phyloP scores from a whole-genome alignment of 495 filamentous ascomycete genomes.

The Talaromyces adpressus region DNA sequence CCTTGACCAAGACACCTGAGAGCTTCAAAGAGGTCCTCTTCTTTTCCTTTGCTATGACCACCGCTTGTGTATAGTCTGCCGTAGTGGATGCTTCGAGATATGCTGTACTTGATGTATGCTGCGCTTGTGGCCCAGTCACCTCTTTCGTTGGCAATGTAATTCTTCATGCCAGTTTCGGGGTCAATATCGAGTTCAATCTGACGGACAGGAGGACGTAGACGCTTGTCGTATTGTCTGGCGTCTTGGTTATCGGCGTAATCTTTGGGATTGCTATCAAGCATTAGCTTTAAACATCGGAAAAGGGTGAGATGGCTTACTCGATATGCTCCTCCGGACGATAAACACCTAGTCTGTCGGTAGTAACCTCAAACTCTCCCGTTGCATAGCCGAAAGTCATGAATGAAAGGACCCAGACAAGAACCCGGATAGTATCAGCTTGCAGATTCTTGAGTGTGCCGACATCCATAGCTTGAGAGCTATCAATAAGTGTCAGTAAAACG shows the following conservation, averaged over 20 bases:
- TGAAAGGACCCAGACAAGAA: conserved; percentile 84
- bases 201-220: conserved; percentile 70
- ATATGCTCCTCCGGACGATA: conserved; percentile 97
- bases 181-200: conserved; percentile 78
- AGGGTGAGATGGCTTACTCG: conserved; percentile 31
- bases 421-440: conserved; percentile 82
- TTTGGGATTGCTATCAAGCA: conserved; percentile 58
- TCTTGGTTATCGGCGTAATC: conserved; percentile 87
- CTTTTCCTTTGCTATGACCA: conserved; percentile 54
- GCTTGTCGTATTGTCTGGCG: conserved; percentile 75
- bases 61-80: conserved; percentile 81
- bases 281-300: neutral
- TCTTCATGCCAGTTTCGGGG: conserved; percentile 87
- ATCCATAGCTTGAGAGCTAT: conserved; percentile 81
- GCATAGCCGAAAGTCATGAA: conserved; percentile 95
- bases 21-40: conserved; percentile 85
- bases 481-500: neutral
- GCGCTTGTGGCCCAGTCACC: conserved; percentile 81
- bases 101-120: conserved; percentile 83
- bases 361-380: conserved; percentile 96
- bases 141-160: conserved; percentile 90
- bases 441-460: conserved; percentile 85
- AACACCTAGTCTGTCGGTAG: conserved; percentile 78
- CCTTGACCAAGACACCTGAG: conserved; percentile 83
- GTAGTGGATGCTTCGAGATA: conserved; percentile 80